phyloP scores from a whole-genome alignment of 495 filamentous ascomycete species.

The Penicillium coffeae region DNA sequence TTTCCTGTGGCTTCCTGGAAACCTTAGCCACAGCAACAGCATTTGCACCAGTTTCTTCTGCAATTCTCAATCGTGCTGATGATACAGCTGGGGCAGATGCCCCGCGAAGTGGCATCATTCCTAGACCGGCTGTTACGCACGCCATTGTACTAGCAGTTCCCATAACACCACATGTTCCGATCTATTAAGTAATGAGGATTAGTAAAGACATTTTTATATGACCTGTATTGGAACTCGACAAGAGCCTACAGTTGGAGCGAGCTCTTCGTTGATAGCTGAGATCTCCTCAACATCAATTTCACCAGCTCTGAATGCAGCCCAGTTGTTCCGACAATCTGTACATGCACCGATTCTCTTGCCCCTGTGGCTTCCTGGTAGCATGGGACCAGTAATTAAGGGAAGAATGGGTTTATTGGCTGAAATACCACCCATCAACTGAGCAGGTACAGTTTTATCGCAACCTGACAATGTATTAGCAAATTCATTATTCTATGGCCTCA shows the following conservation, averaged over 20 bases:
- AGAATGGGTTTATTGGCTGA: constrained; percentile 65
- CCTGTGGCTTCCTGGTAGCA: constrained; percentile 61
- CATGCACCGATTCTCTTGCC: constrained; percentile 60
- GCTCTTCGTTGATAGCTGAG: constrained; percentile 59
- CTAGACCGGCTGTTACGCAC: constrained; percentile 58
- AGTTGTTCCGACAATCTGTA: constrained; percentile 65
- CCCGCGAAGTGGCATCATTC: constrained; percentile 59
- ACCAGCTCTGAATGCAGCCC: constrained; percentile 60
- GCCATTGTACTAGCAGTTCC: constrained; percentile 70
- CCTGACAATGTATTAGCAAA: constrained; percentile 30
- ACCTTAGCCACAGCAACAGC: constrained; percentile 47
- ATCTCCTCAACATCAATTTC: constrained; percentile 65
- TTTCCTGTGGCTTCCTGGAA: constrained; percentile 46
- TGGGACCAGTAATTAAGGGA: constrained; percentile 61
- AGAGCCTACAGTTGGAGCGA: constrained; percentile 56
- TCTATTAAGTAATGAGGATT: constrained; percentile 27
- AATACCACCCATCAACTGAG: constrained; percentile 66
- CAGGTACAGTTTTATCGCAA: constrained; percentile 66
- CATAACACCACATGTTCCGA: constrained; percentile 67
- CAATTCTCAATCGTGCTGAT: constrained; percentile 57
- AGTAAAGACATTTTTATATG: not conserved
- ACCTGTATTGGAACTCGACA: not conserved
- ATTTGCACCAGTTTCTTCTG: constrained; percentile 58
- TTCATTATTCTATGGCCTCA: too few relatives aligned
- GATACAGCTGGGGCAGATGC: constrained; percentile 64